Evolutionary conservation across 495 filamentous ascomycete species (phyloP).

Genomic region (Talaromyces borbonicus): DNA sequence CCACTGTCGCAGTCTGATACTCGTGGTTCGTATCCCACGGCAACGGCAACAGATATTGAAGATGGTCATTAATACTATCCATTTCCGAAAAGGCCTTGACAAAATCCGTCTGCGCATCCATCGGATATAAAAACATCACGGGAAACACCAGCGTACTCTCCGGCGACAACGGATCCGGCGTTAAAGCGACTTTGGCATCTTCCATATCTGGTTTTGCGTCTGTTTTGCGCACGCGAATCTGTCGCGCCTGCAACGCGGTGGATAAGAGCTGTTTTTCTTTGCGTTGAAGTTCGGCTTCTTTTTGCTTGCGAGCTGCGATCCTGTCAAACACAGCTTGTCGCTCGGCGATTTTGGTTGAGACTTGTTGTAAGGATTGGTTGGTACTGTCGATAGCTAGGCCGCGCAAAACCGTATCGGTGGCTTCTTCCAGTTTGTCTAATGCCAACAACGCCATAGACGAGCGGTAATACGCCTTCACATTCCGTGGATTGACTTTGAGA

Average conservation of each 20-base stretch:
- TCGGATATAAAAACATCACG: slow-evolving; percentile 71
- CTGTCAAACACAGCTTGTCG: slow-evolving; percentile 39
- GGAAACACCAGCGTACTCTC: slow-evolving; percentile 65
- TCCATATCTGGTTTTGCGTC: slow-evolving; percentile 74
- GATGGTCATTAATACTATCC: slow-evolving; percentile 56
- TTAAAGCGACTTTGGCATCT: slow-evolving; percentile 56
- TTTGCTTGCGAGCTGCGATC: slow-evolving; percentile 32
- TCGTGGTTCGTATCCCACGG: slow-evolving; percentile 74
- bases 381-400: slow-evolving; percentile 59
- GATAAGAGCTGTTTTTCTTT: slow-evolving; percentile 50
- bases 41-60: slow-evolving; percentile 68
- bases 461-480: slow-evolving; percentile 85
- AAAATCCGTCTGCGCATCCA: slow-evolving; percentile 73
- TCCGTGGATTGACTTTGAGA: slow-evolving; percentile 62
- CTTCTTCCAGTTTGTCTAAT: slow-evolving; percentile 62
- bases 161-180: slow-evolving; percentile 63
- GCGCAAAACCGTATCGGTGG: slow-evolving; percentile 60
- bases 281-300: slow-evolving; percentile 41
- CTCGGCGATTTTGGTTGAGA: slow-evolving; percentile 41
- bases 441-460: slow-evolving; percentile 64
- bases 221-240: slow-evolving; percentile 56
- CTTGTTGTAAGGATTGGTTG: slow-evolving; percentile 46
- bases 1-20: slow-evolving; percentile 57
- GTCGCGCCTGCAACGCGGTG: slow-evolving; percentile 64
- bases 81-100: slow-evolving; percentile 75